These are phyloP conservation scores for Malassezia yamatoensis DNA, from an alignment of 1,284 basidiomycete species.

Conservation along the genomic window DNA sequence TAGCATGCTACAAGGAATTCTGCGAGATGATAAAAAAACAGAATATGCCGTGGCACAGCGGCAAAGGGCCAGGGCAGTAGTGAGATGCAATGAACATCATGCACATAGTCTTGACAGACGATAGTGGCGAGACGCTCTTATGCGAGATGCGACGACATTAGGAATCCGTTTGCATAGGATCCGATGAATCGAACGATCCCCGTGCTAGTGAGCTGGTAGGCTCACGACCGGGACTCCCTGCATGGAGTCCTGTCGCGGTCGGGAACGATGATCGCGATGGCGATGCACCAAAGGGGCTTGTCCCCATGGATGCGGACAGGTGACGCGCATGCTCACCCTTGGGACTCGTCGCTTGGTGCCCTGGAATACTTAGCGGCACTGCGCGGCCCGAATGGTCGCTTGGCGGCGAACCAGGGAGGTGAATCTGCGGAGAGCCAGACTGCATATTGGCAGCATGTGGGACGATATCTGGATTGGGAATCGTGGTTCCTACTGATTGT, in stretches of 20 bases:
- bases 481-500: slow-evolving; percentile 78
- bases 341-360: neutral
- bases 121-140: no score
- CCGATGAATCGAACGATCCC: neutral
- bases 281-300: slow-evolving; percentile 5
- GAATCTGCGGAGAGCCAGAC: slow-evolving; percentile 12
- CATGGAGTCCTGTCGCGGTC: slow-evolving; percentile 6
- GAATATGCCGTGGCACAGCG: no score
- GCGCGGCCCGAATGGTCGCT: neutral
- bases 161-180: neutral
- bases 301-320: neutral
- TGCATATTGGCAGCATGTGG: slow-evolving; percentile 47
- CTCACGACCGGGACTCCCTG: slow-evolving; percentile 11
- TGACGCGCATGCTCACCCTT: slow-evolving; percentile 1
- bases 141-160: no score
- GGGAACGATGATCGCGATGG: slow-evolving; percentile 14
- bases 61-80: no score
- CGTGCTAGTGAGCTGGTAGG: slow-evolving; percentile 11
- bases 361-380: slow-evolving; percentile 12
- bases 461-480: slow-evolving; percentile 71
- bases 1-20: no score
- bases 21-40: no score
- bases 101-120: neutral
- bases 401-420: slow-evolving; percentile 7
- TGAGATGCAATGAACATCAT: neutral